Percentiles rank a stretch among this genome's conserved stretches.
Conservation (phyloP, 768 basidiomycete genomes). For the Russula abietina region DNA sequence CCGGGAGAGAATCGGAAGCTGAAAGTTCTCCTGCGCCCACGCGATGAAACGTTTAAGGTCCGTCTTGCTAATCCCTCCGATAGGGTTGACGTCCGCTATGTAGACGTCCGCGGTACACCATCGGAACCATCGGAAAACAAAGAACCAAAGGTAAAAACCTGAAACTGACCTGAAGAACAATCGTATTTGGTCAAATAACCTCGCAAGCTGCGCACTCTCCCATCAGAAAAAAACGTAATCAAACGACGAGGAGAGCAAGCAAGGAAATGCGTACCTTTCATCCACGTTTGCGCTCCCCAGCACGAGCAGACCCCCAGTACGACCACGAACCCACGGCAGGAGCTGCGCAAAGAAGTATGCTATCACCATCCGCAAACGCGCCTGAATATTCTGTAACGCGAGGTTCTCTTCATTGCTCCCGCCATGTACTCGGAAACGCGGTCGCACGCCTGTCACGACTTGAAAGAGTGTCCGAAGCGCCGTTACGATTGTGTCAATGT, state of each 20-base stretch:
- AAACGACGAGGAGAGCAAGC: background rate
- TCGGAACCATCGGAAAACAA: too few relatives aligned
- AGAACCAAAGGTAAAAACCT: background rate
- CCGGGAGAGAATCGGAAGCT: constrained; percentile 79
- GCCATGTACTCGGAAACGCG: constrained; percentile 80
- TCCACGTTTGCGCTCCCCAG: constrained; percentile 99
- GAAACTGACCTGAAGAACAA: constrained; percentile 69
- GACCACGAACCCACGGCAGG: constrained; percentile 84
- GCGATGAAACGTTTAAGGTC: constrained; percentile 95
- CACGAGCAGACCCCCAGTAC: constrained; percentile 80
- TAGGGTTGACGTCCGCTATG: constrained; percentile 97
- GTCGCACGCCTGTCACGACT: constrained; percentile 68
- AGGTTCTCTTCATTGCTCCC: constrained; percentile 86
- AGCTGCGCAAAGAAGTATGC: constrained; percentile 94
- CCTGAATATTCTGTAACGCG: constrained; percentile 97
- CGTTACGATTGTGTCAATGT: constrained; percentile 90
- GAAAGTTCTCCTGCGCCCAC: constrained; percentile 70
- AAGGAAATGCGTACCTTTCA: constrained; percentile 59
- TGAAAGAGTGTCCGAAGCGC: constrained; percentile 78
- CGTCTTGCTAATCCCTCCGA: constrained; percentile 96
- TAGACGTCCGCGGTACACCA: constrained; percentile 12
- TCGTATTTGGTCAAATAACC: constrained; percentile 99
- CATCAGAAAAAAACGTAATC: background rate
- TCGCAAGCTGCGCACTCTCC: constrained; percentile 61
- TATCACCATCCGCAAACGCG: constrained; percentile 89